Percentiles rank a stretch among this genome's conserved stretches.
Evolutionary conservation across 2,329 filamentous ascomycete genomes (phyloP).

Genomic region (Parastagonospora avenae): DNA sequence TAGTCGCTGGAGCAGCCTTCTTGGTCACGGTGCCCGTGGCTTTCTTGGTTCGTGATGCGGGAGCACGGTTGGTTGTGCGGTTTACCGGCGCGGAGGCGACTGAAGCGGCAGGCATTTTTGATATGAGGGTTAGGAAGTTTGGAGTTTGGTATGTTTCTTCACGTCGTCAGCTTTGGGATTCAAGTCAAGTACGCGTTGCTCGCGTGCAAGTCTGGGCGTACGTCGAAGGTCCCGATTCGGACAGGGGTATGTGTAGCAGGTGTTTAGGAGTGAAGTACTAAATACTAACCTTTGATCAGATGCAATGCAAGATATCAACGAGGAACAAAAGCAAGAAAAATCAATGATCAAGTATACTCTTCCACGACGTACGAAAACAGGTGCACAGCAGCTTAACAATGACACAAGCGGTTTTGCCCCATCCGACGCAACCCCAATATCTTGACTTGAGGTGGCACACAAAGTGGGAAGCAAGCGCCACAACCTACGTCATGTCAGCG

Average conservation of each 20-base stretch:
- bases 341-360: not conserved
- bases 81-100: slow-evolving; percentile 41
- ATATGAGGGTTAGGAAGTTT: not conserved
- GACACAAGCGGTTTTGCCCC: slow-evolving; percentile 11
- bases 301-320: not conserved
- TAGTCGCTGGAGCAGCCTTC: slow-evolving; percentile 28
- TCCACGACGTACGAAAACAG: not conserved
- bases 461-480: slow-evolving; percentile 41
- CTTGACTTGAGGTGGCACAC: slow-evolving; percentile 28
- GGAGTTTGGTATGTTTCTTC: not conserved
- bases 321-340: not conserved
- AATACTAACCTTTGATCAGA: slow-evolving; percentile 18
- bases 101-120: slow-evolving; percentile 40
- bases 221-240: slow-evolving; percentile 7
- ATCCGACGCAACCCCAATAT: slow-evolving; percentile 17
- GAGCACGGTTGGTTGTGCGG: slow-evolving; percentile 36
- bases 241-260: slow-evolving; percentile 2
- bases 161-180: slow-evolving; percentile 5
- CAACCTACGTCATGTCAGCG: slow-evolving; percentile 40
- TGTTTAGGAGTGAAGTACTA: slow-evolving; percentile 2
- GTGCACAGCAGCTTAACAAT: slow-evolving; percentile 9
- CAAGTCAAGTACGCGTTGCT: slow-evolving; percentile 9
- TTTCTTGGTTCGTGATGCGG: slow-evolving; percentile 41
- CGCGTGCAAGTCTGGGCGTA: slow-evolving; percentile 25
- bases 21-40: slow-evolving; percentile 19